Conservation (phyloP, 169 alveolate genomes). For the Plasmodium malariae region DNA sequence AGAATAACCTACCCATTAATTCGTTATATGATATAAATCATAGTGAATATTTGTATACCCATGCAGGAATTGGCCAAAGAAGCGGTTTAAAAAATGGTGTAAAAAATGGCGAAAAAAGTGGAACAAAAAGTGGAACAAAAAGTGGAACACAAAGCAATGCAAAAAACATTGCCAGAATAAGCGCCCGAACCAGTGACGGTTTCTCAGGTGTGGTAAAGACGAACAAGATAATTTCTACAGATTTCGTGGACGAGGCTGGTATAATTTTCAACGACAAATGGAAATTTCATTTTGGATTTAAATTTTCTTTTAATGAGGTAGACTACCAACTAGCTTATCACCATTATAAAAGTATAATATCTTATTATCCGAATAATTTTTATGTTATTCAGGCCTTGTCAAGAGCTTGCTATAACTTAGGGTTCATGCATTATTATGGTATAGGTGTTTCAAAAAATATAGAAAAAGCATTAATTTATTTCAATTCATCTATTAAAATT, state of each 20-base stretch:
- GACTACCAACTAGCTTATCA: constrained; percentile 64
- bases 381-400: constrained; percentile 52
- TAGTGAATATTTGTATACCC: not conserved
- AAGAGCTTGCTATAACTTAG: constrained; percentile 66
- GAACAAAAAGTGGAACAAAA: not conserved
- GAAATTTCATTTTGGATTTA: constrained; percentile 43
- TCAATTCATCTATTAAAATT: constrained; percentile 60
- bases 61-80: no score
- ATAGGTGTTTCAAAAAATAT: constrained; percentile 64
- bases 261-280: constrained; percentile 39
- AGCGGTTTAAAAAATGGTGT: no score
- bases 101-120: no score
- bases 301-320: constrained; percentile 47
- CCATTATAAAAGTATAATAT: constrained; percentile 64
- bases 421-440: constrained; percentile 72
- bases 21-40: constrained; percentile 8
- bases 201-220: not conserved
- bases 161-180: no score
- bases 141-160: no score
- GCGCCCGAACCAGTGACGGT: not conserved
- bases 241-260: constrained; percentile 55
- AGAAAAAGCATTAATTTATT: constrained; percentile 53
- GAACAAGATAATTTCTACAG: constrained; percentile 30
- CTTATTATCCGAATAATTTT: constrained; percentile 50
- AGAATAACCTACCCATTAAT: constrained; percentile 21